phyloP scores from a whole-genome alignment of 331 rosid genomes.

The Prunus yedoensis region DNA sequence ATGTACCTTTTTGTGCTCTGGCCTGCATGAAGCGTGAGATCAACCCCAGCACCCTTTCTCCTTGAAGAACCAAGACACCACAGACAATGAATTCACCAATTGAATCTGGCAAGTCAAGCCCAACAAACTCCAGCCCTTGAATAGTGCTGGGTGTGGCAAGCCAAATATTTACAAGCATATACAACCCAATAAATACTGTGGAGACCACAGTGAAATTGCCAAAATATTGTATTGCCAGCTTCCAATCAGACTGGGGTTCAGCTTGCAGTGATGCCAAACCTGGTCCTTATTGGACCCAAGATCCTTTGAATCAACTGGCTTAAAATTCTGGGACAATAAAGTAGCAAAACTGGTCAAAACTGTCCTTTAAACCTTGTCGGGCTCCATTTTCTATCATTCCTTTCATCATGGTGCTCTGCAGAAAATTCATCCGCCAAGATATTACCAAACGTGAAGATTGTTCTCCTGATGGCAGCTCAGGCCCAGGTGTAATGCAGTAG shows the following conservation, averaged over 20 bases:
- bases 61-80: conserved; percentile 77
- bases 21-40: conserved; percentile 88
- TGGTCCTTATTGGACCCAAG: conserved; percentile 83
- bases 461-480: conserved; percentile 78
- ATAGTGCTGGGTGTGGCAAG: conserved; percentile 52
- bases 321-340: conserved; percentile 62
- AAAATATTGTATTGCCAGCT: conserved; percentile 74
- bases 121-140: conserved; percentile 84
- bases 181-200: conserved; percentile 56
- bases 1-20: conserved; percentile 66
- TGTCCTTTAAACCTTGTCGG: conserved; percentile 86
- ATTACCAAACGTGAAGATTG: conserved; percentile 71
- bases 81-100: conserved; percentile 77
- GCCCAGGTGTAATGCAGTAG: conserved; percentile 77
- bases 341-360: conserved; percentile 66
- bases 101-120: conserved; percentile 96
- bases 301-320: conserved; percentile 74
- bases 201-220: conserved; percentile 62
- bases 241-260: conserved; percentile 65
- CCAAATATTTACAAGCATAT: conserved; percentile 70
- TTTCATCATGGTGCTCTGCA: conserved; percentile 98
- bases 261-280: conserved; percentile 76
- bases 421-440: conserved; percentile 85
- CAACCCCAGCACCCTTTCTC: conserved; percentile 54
- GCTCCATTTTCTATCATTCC: conserved; percentile 96